Conservation (phyloP, 768 basidiomycete genomes). For the Phlebiopsis flavidoalba region DNA sequence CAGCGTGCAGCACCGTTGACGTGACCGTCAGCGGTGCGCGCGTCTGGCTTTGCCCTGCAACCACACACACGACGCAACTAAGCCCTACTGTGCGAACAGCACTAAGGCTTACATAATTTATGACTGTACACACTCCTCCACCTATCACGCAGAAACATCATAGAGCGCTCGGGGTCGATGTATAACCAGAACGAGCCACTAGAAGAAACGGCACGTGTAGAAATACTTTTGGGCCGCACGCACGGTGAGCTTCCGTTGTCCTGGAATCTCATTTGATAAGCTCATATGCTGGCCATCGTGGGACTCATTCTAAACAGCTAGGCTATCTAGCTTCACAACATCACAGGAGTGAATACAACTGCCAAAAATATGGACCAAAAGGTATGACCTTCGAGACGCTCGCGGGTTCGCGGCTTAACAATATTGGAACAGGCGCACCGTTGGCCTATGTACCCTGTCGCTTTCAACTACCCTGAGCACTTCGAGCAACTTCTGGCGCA, state of each 20-base stretch:
- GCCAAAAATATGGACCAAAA: conserved; percentile 54
- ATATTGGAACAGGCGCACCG: conserved; percentile 45
- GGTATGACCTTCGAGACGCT: conserved; percentile 23
- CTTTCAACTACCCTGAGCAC: conserved; percentile 55
- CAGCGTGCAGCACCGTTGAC: too few relatives aligned
- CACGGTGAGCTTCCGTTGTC: not conserved
- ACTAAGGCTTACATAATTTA: not conserved
- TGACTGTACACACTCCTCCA: not conserved
- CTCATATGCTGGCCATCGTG: too few relatives aligned
- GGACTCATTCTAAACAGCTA: conserved; percentile 30
- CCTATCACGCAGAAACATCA: too few relatives aligned
- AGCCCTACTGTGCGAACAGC: not conserved
- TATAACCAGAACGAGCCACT: not conserved
- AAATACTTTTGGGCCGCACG: not conserved
- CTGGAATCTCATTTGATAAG: too few relatives aligned
- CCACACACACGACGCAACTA: not conserved
- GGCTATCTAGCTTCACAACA: conserved; percentile 66
- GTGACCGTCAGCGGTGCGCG: not conserved
- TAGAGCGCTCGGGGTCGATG: too few relatives aligned
- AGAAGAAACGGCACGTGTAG: not conserved
- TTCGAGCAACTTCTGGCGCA: conserved; percentile 46
- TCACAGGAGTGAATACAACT: conserved; percentile 66
- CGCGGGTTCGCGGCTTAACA: not conserved
- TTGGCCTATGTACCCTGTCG: conserved; percentile 58
- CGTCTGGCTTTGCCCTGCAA: not conserved